Conservation (phyloP, 371 early-diverging fungal genomes). For the Mortierella sp. region DNA sequence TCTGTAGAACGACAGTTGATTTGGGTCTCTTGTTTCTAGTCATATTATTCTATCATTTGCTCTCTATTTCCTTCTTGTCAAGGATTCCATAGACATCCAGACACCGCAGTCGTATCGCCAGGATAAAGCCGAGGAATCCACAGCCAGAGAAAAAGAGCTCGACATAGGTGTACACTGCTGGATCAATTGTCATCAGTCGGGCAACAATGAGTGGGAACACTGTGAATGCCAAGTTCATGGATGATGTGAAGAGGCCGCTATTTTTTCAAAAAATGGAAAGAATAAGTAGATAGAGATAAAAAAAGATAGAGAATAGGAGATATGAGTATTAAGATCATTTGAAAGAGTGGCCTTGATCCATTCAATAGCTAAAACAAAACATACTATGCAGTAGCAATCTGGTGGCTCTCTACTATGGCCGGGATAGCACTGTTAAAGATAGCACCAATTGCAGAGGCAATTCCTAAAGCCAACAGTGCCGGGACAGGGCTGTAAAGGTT, state of each 20-base stretch:
- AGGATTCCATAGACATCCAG: slow-evolving; percentile 19
- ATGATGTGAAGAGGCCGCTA: slow-evolving; percentile 33
- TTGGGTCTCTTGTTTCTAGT: no score
- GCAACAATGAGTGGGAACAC: slow-evolving; percentile 60
- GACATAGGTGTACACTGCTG: slow-evolving; percentile 20
- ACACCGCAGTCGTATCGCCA: slow-evolving; percentile 19
- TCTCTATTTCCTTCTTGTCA: slow-evolving; percentile 22
- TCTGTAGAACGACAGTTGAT: no score
- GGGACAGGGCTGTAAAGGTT: slow-evolving; percentile 56
- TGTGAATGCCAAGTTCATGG: slow-evolving; percentile 54
- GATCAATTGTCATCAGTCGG: slow-evolving; percentile 32
- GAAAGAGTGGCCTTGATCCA: not conserved
- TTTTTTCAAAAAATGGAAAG: no score
- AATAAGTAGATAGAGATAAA: no score
- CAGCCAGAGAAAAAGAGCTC: slow-evolving; percentile 23
- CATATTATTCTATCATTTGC: no score
- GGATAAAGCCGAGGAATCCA: slow-evolving; percentile 15
- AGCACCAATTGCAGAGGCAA: slow-evolving; percentile 59
- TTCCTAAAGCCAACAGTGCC: slow-evolving; percentile 64
- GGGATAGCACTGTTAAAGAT: slow-evolving; percentile 42
- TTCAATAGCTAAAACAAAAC: not conserved
- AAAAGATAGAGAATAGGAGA: no score
- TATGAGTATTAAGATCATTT: no score
- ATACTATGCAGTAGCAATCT: slow-evolving; percentile 49
- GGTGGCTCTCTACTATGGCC: slow-evolving; percentile 29